phyloP scores from a whole-genome alignment of 192 early-diverging fungal species.

The Backusella tuberculispora region DNA sequence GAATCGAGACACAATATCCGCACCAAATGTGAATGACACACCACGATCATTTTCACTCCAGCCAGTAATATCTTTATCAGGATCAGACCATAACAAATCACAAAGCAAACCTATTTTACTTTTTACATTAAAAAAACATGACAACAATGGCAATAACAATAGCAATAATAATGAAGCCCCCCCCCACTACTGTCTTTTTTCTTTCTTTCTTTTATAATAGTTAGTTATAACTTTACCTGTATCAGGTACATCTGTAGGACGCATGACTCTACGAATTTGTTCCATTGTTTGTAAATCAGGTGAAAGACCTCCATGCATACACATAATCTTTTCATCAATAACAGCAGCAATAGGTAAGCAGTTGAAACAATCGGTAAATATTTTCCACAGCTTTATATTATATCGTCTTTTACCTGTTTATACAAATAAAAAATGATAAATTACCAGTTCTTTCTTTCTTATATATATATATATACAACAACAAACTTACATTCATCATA shows the following conservation, averaged over 20 bases:
- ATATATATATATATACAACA: not conserved
- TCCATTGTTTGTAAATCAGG: conserved; percentile 98
- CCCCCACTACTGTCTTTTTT: not conserved
- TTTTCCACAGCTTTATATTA: conserved; percentile 99
- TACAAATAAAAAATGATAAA: not conserved
- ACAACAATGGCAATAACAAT: not conserved
- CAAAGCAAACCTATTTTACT: conserved; percentile 74
- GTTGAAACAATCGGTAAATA: conserved; percentile 98
- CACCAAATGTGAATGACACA: conserved; percentile 96
- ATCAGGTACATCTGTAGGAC: conserved; percentile 97
- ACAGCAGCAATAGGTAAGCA: conserved; percentile 96
- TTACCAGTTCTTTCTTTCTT: no score
- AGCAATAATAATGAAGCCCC: not conserved
- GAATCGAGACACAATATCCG: conserved; percentile 90
- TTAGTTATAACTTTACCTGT: conserved; percentile 61
- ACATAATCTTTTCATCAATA: conserved; percentile 98
- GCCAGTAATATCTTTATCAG: conserved; percentile 93
- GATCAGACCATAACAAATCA: conserved; percentile 97
- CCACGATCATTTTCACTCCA: conserved; percentile 98
- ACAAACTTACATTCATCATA: conserved; percentile 88
- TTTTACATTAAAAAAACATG: not conserved
- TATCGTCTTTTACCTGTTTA: conserved; percentile 86
- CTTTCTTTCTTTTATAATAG: not conserved
- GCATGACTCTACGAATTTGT: conserved; percentile 95
- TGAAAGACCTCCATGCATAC: conserved; percentile 97